Evolutionary conservation across 257 asterid species (phyloP).

Genomic region (Solanum paucissectum): DNA sequence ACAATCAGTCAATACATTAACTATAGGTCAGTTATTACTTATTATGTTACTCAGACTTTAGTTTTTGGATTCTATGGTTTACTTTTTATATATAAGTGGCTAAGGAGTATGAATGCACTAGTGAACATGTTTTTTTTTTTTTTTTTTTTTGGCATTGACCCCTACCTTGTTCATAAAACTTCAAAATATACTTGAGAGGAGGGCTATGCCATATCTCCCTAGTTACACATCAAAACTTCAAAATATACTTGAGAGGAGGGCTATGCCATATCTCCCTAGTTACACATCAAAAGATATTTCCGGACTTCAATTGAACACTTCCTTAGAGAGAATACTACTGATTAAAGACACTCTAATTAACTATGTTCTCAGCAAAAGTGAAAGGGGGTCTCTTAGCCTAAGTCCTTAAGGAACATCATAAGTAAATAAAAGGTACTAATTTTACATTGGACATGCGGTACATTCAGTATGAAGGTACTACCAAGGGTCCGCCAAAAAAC

Average conservation of each 20-base stretch:
- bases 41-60: neutral
- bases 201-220: neutral
- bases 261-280: too few relatives aligned
- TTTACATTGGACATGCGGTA: neutral
- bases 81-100: neutral
- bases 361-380: neutral
- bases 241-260: too few relatives aligned
- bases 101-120: neutral
- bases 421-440: neutral
- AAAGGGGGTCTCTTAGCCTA: neutral
- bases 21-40: neutral
- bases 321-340: neutral
- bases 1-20: neutral
- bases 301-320: neutral
- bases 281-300: too few relatives aligned
- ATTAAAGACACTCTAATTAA: neutral
- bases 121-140: too few relatives aligned
- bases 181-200: neutral
- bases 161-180: neutral
- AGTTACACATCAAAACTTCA: neutral
- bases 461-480: neutral
- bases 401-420: neutral
- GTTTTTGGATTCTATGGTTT: neutral
- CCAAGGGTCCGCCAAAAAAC: neutral
- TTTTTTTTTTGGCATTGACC: neutral